These are phyloP conservation scores for Bolboschoenoplectus hybrid DNA, from an alignment of 202 grass and related monocot genomes.

Conservation along the genomic window DNA sequence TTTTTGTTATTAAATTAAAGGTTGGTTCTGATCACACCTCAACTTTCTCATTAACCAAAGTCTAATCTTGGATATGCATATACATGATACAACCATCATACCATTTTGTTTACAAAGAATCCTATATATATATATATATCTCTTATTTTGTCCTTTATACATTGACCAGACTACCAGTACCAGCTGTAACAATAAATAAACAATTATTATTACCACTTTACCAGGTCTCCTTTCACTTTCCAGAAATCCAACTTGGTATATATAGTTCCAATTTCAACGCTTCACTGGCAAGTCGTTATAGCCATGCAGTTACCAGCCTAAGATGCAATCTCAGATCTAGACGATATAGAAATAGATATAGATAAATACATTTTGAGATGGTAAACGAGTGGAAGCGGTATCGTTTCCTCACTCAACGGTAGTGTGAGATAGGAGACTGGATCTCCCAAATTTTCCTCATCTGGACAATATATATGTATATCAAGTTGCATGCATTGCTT, in stretches of 20 bases:
- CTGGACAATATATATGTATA: not conserved
- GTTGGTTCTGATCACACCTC: not conserved
- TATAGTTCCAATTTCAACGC: not conserved
- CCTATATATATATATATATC: not conserved
- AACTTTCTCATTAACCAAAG: not conserved
- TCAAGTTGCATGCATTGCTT: not conserved
- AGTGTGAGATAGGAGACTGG: slow-evolving; percentile 6
- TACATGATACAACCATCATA: not conserved
- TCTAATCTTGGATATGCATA: not conserved
- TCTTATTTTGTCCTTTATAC: not conserved
- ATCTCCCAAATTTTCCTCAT: not conserved
- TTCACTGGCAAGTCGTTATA: slow-evolving; percentile 5
- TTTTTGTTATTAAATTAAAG: not conserved
- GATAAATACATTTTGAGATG: not conserved
- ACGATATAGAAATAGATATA: not conserved
- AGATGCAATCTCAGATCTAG: not conserved
- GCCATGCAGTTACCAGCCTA: not conserved
- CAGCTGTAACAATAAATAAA: not conserved
- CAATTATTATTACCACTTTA: not conserved
- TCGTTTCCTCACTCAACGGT: not conserved
- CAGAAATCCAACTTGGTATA: not conserved
- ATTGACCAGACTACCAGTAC: not conserved
- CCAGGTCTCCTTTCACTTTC: slow-evolving; percentile 10
- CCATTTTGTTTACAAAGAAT: not conserved
- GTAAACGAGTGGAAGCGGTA: not conserved